phyloP scores from a whole-genome alignment of 2,329 filamentous ascomycete genomes.

The Dendryphion nanum region DNA sequence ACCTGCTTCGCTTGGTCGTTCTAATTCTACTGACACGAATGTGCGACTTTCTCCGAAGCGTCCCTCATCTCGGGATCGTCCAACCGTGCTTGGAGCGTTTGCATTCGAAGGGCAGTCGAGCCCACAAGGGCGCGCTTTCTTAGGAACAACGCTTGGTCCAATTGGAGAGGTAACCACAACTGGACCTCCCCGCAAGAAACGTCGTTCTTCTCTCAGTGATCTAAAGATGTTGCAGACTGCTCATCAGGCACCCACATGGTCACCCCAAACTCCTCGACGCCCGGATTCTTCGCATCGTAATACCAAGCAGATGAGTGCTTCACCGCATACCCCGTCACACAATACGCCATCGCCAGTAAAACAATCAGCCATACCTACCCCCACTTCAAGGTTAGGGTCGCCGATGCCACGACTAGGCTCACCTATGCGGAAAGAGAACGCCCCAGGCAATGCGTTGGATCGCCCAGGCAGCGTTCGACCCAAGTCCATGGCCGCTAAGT shows the following conservation, averaged over 20 bases:
- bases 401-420: conserved; percentile 39
- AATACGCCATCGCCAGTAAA: conserved; percentile 31
- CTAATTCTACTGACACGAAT: conserved; percentile 75
- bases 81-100: conserved; percentile 49
- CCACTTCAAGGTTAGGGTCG: conserved; percentile 16
- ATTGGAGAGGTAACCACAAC: conserved; percentile 51
- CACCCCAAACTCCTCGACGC: conserved; percentile 36
- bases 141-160: conserved; percentile 43
- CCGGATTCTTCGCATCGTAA: conserved; percentile 22
- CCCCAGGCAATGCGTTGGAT: conserved; percentile 31
- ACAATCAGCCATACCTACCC: conserved; percentile 40
- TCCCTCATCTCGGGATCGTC: conserved; percentile 57
- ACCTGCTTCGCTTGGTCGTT: conserved; percentile 55
- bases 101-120: conserved; percentile 47
- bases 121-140: conserved; percentile 24
- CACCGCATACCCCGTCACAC: conserved; percentile 29
- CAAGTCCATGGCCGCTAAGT: conserved; percentile 16
- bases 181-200: conserved; percentile 61
- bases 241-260: conserved; percentile 42
- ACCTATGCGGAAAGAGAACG: conserved; percentile 47
- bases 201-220: conserved; percentile 89
- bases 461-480: conserved; percentile 21
- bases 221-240: conserved; percentile 67
- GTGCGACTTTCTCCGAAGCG: conserved; percentile 46
- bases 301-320: conserved; percentile 23